Base-by-base conservation (phyloP, 495 filamentous ascomycete species). In the Xylaria longipes region DNA sequence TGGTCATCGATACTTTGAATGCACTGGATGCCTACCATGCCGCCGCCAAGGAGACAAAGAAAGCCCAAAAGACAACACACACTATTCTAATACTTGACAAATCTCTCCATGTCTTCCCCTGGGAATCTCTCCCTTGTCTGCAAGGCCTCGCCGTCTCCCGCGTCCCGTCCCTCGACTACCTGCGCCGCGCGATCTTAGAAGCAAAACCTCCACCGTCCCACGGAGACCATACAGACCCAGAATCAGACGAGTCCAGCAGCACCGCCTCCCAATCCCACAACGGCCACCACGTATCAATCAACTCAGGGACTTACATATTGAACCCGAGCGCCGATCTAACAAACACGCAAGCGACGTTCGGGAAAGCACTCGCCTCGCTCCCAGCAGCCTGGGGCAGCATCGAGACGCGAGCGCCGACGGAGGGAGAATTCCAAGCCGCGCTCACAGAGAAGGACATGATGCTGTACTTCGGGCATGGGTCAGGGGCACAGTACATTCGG, bases 381-480 rank as follows among this genome's bases (percentile, higher is more conserved):
- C 74, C 77, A 0, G 61, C 74, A 14, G 62, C 73, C 0, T 98
- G 94, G 94, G 86, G 83, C 2, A 84, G 85, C 17, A 86, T 97
- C 70, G 82, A 89, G 50, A 84, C 85, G 41, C 89, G 89, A 6
- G 87, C 87, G 20, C 97, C 95, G 5, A 88, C 86, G 0, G 95
- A 98, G 79, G 81, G 86, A 1, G 92, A 97, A 69, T 93, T 98
- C 81, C 87, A 90, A 65, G 62, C 79, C 0, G 85, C 83, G 0
- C 85, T 97, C 0, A 80, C 88, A 29, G 75, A 84, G 0, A 87
- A 87, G 20, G 88, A 91, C 68, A 77, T 98, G 0, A 87, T 97
- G 63, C 83, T 99, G 31, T 99, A 99, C 82, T 98, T 98, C 75
- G 96, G 96, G 20, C 96, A 99, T 80, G 96, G 96, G 60, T 94